Base-by-base conservation (phyloP, 1,139 yeast species). In the Kazachstania sp. region DNA sequence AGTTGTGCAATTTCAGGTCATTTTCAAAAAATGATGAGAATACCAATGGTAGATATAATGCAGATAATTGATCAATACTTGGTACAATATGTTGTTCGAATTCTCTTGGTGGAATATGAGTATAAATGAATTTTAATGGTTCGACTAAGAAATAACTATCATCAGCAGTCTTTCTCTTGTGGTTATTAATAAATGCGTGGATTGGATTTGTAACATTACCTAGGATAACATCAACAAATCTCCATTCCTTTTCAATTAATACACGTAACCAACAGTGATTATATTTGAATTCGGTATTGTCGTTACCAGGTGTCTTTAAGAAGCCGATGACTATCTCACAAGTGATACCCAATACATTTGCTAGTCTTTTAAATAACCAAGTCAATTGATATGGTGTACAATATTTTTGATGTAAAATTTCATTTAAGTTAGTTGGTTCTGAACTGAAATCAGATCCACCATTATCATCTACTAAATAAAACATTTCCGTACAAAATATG, bases 181-280 rank as follows among this genome's bases (percentile, higher is more conserved):
- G 62, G 41, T 63, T 63, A 40, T 68, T 64, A 31, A 66, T 51
- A 39, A 66, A 66, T 48, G 66, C 67, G 50, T 69, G 70, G 6
- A 72, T 59, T 1, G 81, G 78, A 54, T 78, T 75, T 0, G 81
- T 63, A 1, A 72, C 66, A 54, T 79, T 80, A 1, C 86, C 87
- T 36, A 81, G 57, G 6, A 79, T 70, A 7, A 78, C 79, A 57
- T 92, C 98, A 52, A 90, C 68, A 54, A 92, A 74, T 50, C 90
- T 71, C 78, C 92, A 88, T 57, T 83, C 86, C 19, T 81, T 81
- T 51, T 86, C 83, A 16, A 88, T 68, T 26, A 83, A 64, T 1
- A 88, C 80, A 1, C 95, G 79, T 48, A 88, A 73, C 98, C 98
- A 92, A 51, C 86, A 80, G 65, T 92, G 98, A 59, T 88, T 87